phyloP scores from a whole-genome alignment of 2,329 filamentous ascomycete genomes.

The Coniochaeta sp. region DNA sequence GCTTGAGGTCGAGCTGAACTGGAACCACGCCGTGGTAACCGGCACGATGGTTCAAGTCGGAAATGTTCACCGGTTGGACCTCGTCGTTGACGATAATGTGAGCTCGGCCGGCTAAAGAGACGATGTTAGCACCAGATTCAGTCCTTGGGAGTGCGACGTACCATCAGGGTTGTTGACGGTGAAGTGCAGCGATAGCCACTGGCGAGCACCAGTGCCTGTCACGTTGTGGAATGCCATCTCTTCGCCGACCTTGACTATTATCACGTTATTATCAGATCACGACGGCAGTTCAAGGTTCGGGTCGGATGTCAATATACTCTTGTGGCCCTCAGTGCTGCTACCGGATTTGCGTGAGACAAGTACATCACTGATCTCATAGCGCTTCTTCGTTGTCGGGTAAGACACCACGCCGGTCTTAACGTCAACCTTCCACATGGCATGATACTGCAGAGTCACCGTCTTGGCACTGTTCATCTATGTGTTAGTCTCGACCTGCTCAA shows the following conservation, averaged over 20 bases:
- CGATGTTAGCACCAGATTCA: neutral
- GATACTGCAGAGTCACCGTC: slow-evolving; percentile 26
- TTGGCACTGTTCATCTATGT: slow-evolving; percentile 13
- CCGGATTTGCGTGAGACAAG: slow-evolving; percentile 16
- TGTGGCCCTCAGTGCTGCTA: neutral
- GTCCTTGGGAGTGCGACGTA: no score
- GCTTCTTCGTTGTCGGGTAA: slow-evolving; percentile 20
- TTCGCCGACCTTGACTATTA: slow-evolving; percentile 15
- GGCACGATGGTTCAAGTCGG: slow-evolving; percentile 26
- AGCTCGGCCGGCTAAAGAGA: slow-evolving; percentile 20
- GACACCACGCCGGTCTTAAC: slow-evolving; percentile 27
- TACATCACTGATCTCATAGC: slow-evolving; percentile 26
- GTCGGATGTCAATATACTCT: slow-evolving; percentile 3
- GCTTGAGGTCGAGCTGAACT: slow-evolving; percentile 21
- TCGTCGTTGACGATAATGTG: slow-evolving; percentile 27
- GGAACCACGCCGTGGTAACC: slow-evolving; percentile 27
- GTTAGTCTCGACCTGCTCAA: neutral
- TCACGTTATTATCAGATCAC: slow-evolving; percentile 5
- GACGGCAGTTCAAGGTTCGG: no score
- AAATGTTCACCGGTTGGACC: slow-evolving; percentile 23
- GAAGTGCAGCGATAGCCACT: slow-evolving; percentile 31
- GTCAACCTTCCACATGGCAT: slow-evolving; percentile 32
- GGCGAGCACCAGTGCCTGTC: slow-evolving; percentile 24
- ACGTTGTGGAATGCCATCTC: slow-evolving; percentile 27
- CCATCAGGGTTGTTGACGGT: slow-evolving; percentile 18